Base-by-base conservation (phyloP, 805 yeast genomes). In the Priceomyces haplophilus region DNA sequence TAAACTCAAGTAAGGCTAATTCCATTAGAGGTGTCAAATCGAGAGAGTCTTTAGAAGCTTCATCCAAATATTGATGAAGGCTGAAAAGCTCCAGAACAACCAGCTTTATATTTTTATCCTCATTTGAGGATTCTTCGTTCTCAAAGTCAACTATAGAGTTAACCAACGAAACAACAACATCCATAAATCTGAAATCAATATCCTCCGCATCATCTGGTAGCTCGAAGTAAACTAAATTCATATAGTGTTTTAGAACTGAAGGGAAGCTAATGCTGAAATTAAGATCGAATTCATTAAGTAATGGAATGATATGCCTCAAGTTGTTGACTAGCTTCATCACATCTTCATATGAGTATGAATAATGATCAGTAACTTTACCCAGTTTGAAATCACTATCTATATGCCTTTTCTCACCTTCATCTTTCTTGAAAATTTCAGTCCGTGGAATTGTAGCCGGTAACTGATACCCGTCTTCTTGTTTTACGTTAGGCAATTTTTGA, bases 1-100 rank as follows among this genome's bases (percentile, higher is more conserved):
- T 42, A 23, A 42, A 52, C 34, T 59, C 61, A 17, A 37, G 30
- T 2, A 54, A 42, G 7, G 69, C 55, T 6, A 53, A 46, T 35
- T 64, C 48, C 73, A 68, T 68, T 34, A 67, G 45, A 7, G 66
- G 40, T 0, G 71, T 59, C 24, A 54, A 42, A 19, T 43, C 46
- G 2, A 16, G 15, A 21, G 27, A 6, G 35, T 20, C 42, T 34
- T 36, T 34, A 20, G 31, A 31, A 10, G 40, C 49, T 7, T 23
- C 30, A 3, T 52, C 45, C 25, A 62, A 49, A n/a, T 46, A 39
- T 18, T 48, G 43, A 47, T 65, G 69, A 4, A 60, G 47, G 3
- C 44, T 41, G 34, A 50, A 54, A 23, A 67, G 50, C 16, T 53
- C 38, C 12, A 43, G 32, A 10, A 68, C 60, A 6, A 52, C 51